Base-by-base conservation (phyloP, 345 rosid genomes). In the Acer campestre region DNA sequence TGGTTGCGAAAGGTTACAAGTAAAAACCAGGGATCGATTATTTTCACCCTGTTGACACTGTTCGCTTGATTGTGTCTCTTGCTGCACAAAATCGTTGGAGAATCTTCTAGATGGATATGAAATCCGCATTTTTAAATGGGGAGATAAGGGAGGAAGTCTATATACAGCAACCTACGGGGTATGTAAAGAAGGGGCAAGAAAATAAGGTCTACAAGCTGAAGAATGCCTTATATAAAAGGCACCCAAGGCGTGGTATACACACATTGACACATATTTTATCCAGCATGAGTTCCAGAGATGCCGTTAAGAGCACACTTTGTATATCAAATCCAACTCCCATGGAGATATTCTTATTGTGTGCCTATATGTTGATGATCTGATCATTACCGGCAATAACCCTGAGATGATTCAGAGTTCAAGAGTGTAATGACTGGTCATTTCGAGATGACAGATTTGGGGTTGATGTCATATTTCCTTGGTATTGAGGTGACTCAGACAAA, bases 361-460 rank as follows among this genome's bases (percentile, higher is more conserved):
- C 16, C 2, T 69, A 9, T 69, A 69, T 51, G 59, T 46, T 18
- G 73, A 69, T 20, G 59, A 69, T 69, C 10, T 69, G 8, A 69
- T 69, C 1, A 16, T 69, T 22, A 69, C 20, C 4, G 10, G 73
- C 10, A 51, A 46, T 9, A 14, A 69, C 12, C 4, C 3, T 8
- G 29, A 20, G 22, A 69, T 69, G 58, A 2, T 44, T 13, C 11
- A 1, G 29, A 64, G 23, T 75, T 64, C 25, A 75, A 27, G 27
- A 10, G 13, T 14, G 29, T 27, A 4, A 64, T 49, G 71, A 18
- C 12, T 7, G 42, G 20, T 10, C 4, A 62, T 31, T 75, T 75
- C 25, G 48, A 65, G 58, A 65, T 75, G 31, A 75, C 17, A 64
- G 10, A 75, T 66, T 1, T 75, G 4, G 23, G 49, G 12, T 6